Base-by-base conservation (phyloP, 2,329 filamentous ascomycete species). In the Botryosphaeria dothidea region DNA sequence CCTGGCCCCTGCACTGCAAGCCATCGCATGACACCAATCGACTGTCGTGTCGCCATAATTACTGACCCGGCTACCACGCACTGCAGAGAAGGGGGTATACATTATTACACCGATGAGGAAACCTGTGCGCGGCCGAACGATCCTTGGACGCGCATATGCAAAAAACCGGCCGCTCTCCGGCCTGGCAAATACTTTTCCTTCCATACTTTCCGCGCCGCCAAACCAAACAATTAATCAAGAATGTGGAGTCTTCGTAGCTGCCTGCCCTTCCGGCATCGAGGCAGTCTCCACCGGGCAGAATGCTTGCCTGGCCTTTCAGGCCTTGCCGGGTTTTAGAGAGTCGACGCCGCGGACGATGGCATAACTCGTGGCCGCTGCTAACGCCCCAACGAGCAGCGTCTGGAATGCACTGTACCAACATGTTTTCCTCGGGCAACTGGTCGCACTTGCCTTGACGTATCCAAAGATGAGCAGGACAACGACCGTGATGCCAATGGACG, bases 401-500 rank as follows among this genome's bases (percentile, higher is more conserved):
- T 66, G 57, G 38, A 62, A 41, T 19, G 57, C 64, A 25, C 51
- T 56, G 9, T 38, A 62, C 46, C 51, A 27, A 19, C 57, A 56
- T 25, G 64, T 41, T 25, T 56, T 63, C n/a, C 46, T 60, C 5
- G 54, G 29, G 46, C 63, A 65, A 45, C 54, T 57, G 7, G 63
- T 65, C 1, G 54, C 54, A 6, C 63, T 51, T 27, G 79, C 78
- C 72, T 85, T 85, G 34, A 77, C 75, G 67, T 81, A 85, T 0
- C 84, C 84, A 66, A 86, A 86, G 7, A 80, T 56, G 54, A 85
- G 75, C 29, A 86, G 71, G 1, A 83, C 79, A 21, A 84, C 67
- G 1, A 75, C 77, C 68, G 84, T 85, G 17, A 84, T 80, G n/a
- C 78, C 81, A 61, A 85, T 83, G n/a, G 81, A 84, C 70, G 78